Conservation (phyloP, 129 eudicot species). For the Flaveria robusta region DNA sequence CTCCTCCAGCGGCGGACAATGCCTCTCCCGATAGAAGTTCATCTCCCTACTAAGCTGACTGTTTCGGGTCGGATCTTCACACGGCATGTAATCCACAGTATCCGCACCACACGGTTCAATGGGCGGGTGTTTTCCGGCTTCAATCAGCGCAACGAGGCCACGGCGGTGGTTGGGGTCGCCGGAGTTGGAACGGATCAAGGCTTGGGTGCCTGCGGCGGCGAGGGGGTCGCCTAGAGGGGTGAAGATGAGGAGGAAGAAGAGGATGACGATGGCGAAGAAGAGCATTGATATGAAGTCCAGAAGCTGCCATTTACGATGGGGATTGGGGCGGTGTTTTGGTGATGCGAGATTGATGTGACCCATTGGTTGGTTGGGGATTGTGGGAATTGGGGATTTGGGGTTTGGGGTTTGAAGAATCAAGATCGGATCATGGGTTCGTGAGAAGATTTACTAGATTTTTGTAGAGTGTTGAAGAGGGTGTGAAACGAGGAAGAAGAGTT, state of each 20-base stretch:
- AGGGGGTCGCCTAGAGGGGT: conserved; percentile 84
- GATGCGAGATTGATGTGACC: conserved; percentile 80
- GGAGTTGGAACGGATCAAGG: conserved; percentile 57
- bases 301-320: conserved; percentile 63
- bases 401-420: background rate
- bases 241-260: conserved; percentile 79
- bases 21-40: conserved; percentile 90
- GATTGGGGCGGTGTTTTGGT: conserved; percentile 59
- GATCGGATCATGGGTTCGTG: too few relatives aligned
- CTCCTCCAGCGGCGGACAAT: conserved; percentile 75
- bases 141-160: conserved; percentile 49
- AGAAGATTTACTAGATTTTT: background rate
- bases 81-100: conserved; percentile 90
- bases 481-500: conserved; percentile 23
- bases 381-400: background rate
- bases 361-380: conserved; percentile 34
- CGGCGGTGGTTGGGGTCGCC: conserved; percentile 72
- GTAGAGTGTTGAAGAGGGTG: background rate
- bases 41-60: conserved; percentile 86
- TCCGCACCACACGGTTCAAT: conserved; percentile 66
- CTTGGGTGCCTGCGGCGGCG: conserved; percentile 80
- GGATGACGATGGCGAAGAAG: conserved; percentile 62
- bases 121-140: conserved; percentile 40
- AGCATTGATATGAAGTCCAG: conserved; percentile 65
- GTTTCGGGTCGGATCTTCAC: conserved; percentile 91